Base-by-base conservation (phyloP, 768 basidiomycete genomes). In the Phaffia tasmanica region DNA sequence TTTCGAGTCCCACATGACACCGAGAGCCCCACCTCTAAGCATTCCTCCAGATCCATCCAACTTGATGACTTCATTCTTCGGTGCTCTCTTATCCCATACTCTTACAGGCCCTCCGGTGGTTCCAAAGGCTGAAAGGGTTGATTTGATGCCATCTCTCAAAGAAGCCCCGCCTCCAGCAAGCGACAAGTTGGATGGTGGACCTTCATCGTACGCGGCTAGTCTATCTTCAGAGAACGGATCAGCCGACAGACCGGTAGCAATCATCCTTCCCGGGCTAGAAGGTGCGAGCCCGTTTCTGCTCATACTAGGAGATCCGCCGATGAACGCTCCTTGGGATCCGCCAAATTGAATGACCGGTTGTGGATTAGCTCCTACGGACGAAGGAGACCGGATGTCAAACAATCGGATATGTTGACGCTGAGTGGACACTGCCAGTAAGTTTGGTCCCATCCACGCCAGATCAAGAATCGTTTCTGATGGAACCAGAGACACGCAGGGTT, bases 271-370 rank as follows among this genome's bases (percentile, higher is more conserved):
- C 35, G 50, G 50, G 3, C 15, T 23, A 3, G 32, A 47, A 11
- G 48, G 35, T n/a, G 50, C 18, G n/a, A 61, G 35, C 18, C 21
- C 27, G 46, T 25, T 7, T 7, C 32, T 47, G 1, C 29, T 42
- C 35, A 42, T 42, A 42, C 35, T 42, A 42, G 35, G 35, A n/a
- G 11, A 19, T 30, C 15, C 32, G 57, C 9, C 19, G 50, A 32
- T n/a, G 27, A 42, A 9, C 25, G 21, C 14, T 42, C 50, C 19
- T 54, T 46, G 29, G 47, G 23, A 35, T 30, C 19, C 16, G n/a
- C 66, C 66, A n/a, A 67, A 67, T 23, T 61, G 59, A 19, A 67
- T 48, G 30, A 57, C 46, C 7, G 66, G 30, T 25, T 67, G 61
- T 11, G 23, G 35, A 1, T n/a, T 49, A 29, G 16, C 46, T 29